Base-by-base conservation (phyloP, 2,329 filamentous ascomycete genomes). In the Hansfordia pulvinata region DNA sequence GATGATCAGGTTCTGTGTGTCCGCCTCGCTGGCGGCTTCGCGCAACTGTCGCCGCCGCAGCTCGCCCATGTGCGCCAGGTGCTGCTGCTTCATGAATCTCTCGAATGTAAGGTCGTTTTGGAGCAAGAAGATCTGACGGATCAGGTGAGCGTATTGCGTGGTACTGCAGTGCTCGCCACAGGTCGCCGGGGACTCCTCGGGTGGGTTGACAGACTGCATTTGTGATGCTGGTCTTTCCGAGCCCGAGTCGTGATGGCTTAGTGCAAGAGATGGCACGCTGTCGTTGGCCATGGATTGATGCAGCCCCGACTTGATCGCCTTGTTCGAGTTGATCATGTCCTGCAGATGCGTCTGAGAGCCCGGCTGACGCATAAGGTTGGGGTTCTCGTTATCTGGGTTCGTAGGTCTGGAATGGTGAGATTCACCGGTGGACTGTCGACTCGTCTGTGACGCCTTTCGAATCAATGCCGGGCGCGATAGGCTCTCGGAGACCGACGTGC, bases 51-150 rank as follows among this genome's bases (percentile, higher is more conserved):
- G 74, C 10, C 79, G 65, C 38, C 81, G 76, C 21, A 90, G 54
- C 41, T 83, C 78, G 1, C 80, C 80, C 43, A 90, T 86, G 32
- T 88, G 80, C 2, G 76, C 69, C 37, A 86, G 69, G 46, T 88
- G 82, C 42, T 90, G 82, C 36, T 84, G 72, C 45, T 86, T 88
- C 41, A 88, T 64, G 49, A 84, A 88, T 15, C 79, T 66, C 47
- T 90, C 83, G 42, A 88, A 90, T 36, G 79, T 81, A 22, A 90
- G 59, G 39, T 90, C 81, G 34, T 86, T 90, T 23, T 77, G 73
- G 8, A 90, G 52, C 3, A 86, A 55, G 28, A 84, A 66, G n/a
- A 84, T 68, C 39, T 85, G 76, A 21, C 77, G 68, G 37, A 83
- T 74, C 4, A 90, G 54, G 36, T 72, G 69, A 2, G 64, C 54